phyloP scores from a whole-genome alignment of 2,329 filamentous ascomycete species.

The Xylariaceae sp. region DNA sequence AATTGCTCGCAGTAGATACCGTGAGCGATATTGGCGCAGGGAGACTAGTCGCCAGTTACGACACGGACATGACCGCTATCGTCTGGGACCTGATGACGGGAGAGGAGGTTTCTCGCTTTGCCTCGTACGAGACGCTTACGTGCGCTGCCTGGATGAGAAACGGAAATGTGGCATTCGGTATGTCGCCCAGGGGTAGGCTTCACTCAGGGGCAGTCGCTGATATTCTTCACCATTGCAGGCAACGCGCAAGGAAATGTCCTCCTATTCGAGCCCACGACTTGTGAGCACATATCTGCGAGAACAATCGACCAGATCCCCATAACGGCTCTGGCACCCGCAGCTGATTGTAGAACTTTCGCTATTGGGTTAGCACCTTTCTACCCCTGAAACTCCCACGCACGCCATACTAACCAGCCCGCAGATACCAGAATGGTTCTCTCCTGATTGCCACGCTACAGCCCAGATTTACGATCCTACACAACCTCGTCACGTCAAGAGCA shows the following conservation, averaged over 20 bases:
- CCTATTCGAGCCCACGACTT: conserved; percentile 86
- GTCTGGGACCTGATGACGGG: conserved; percentile 95
- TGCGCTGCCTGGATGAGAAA: conserved; percentile 94
- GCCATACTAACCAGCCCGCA: conserved; percentile 28
- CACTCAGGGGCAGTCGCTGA: no score
- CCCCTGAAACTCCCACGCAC: conserved; percentile 1
- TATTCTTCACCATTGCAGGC: conserved; percentile 52
- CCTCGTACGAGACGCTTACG: conserved; percentile 78
- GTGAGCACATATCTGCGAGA: conserved; percentile 82
- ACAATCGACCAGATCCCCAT: conserved; percentile 91
- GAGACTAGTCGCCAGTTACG: conserved; percentile 84
- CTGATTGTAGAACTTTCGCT: conserved; percentile 89
- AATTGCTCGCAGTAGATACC: conserved; percentile 82
- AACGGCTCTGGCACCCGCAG: conserved; percentile 81
- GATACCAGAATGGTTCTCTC: conserved; percentile 92
- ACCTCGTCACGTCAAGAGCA: conserved; percentile 72
- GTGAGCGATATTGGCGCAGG: conserved; percentile 81
- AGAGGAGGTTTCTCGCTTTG: conserved; percentile 83
- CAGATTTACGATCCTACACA: conserved; percentile 89
- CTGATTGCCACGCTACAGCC: conserved; percentile 84
- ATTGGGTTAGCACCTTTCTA: conserved; percentile 62
- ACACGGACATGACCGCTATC: conserved; percentile 83
- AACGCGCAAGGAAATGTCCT: conserved; percentile 91
- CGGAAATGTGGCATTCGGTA: conserved; percentile 94
- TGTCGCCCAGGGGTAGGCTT: conserved; percentile 21